Evolutionary conservation across 2,329 filamentous ascomycete genomes (phyloP).

Genomic region (Neofusicoccum ribis): DNA sequence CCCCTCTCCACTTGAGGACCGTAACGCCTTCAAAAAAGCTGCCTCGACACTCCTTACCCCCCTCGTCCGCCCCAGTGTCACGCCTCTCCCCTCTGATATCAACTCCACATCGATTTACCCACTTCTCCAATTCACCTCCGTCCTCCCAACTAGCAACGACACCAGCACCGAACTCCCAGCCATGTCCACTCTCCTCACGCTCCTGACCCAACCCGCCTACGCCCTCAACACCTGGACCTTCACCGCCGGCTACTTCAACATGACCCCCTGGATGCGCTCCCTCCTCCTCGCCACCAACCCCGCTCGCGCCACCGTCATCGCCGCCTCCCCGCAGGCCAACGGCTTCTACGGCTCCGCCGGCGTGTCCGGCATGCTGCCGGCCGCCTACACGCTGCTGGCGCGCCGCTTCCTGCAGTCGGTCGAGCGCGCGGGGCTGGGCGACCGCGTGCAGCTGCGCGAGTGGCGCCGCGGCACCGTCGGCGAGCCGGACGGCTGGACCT

Average conservation of each 20-base stretch:
- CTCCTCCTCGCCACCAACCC: constrained; percentile 75
- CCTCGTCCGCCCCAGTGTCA: constrained; percentile 60
- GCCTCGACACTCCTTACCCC: constrained; percentile 67
- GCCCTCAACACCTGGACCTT: constrained; percentile 84
- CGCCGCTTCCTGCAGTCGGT: constrained; percentile 74
- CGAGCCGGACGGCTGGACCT: constrained; percentile 86
- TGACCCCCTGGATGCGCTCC: constrained; percentile 77
- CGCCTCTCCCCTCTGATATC: constrained; percentile 29
- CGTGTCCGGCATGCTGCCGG: constrained; percentile 84
- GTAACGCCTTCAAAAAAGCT: constrained; percentile 66
- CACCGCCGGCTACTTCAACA: constrained; percentile 98
- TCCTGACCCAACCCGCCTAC: constrained; percentile 67
- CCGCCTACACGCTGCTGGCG: constrained; percentile 87
- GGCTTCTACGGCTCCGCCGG: constrained; percentile 90
- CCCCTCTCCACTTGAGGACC: constrained; percentile 71
- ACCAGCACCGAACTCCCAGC: constrained; percentile 87
- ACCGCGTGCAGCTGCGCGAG: constrained; percentile 74
- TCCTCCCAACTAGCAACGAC: constrained; percentile 65
- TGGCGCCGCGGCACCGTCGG: constrained; percentile 84
- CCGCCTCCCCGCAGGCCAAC: constrained; percentile 89
- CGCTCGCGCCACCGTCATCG: constrained; percentile 76
- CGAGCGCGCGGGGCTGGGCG: constrained; percentile 51
- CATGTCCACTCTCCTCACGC: constrained; percentile 70
- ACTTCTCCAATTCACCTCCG: constrained; percentile 81
- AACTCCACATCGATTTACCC: constrained; percentile 79